phyloP scores from a whole-genome alignment of 768 basidiomycete species.

The Serendipita sp. region DNA sequence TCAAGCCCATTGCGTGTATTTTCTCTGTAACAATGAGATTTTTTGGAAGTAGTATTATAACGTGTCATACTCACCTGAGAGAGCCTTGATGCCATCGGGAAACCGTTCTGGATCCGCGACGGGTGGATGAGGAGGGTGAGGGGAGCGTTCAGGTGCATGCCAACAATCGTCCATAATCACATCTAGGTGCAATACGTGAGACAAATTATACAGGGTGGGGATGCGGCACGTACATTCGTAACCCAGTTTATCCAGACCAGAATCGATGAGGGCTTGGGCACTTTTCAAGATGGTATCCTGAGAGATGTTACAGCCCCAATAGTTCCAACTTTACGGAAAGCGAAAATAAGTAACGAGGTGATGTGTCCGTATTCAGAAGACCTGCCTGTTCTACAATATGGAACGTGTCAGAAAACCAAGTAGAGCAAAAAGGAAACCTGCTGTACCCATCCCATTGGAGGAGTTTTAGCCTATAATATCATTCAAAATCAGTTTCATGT shows the following conservation, averaged over 20 bases:
- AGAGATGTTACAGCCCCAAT: no score
- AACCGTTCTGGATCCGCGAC: conserved; percentile 19
- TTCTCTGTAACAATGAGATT: conserved; percentile 7
- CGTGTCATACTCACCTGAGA: conserved; percentile 9
- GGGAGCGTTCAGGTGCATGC: conserved; percentile 18
- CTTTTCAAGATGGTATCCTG: no score
- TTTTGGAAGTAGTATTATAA: no score
- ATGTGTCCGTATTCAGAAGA: no score
- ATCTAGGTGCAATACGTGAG: conserved; percentile 13
- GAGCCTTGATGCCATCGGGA: conserved; percentile 18
- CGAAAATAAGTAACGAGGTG: no score
- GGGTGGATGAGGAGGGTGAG: conserved; percentile 13
- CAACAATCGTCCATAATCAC: conserved; percentile 25
- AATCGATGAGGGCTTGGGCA: no score
- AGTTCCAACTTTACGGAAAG: no score
- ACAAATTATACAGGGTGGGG: no score
- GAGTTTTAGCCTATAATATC: not conserved
- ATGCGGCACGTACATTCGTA: no score
- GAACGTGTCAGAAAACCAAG: not conserved
- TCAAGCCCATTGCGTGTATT: no score
- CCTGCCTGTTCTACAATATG: not conserved
- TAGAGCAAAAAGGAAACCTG: not conserved
- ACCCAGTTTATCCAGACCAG: no score
- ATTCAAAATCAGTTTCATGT: not conserved
- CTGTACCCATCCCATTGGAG: conserved; percentile 1